Conservation (phyloP, 441 rosid species). For the Corymbia calophylla region DNA sequence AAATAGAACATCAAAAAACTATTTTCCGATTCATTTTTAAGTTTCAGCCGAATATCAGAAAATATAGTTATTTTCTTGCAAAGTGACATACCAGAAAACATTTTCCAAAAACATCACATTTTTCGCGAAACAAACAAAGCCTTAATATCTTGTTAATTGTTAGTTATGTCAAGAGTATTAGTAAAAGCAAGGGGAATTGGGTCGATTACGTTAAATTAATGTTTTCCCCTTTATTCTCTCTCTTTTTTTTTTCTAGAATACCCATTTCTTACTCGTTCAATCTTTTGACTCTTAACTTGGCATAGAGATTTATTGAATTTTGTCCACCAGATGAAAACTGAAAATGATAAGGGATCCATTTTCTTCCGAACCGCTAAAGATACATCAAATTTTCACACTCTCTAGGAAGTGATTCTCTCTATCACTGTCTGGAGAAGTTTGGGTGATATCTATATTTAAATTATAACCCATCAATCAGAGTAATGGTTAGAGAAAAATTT, state of each 20-base stretch:
- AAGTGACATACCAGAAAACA: too few species aligned
- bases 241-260: neutral
- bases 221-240: neutral
- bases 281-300: neutral
- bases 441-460: neutral
- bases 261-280: neutral
- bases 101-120: too few species aligned
- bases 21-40: too few species aligned
- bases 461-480: neutral
- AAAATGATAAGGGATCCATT: too few species aligned
- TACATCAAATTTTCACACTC: neutral
- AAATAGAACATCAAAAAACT: too few species aligned
- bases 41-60: too few species aligned
- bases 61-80: too few species aligned
- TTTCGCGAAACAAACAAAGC: too few species aligned
- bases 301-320: neutral
- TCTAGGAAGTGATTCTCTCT: neutral
- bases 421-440: neutral
- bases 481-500: neutral
- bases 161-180: neutral
- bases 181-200: neutral
- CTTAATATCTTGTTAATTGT: neutral
- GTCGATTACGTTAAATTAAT: neutral
- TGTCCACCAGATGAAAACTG: neutral
- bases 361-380: neutral